Evolutionary conservation across 805 yeast genomes (phyloP), one percentile per base, ranked within the genome.

Genomic region (Ogataea salicorniae): DNA sequence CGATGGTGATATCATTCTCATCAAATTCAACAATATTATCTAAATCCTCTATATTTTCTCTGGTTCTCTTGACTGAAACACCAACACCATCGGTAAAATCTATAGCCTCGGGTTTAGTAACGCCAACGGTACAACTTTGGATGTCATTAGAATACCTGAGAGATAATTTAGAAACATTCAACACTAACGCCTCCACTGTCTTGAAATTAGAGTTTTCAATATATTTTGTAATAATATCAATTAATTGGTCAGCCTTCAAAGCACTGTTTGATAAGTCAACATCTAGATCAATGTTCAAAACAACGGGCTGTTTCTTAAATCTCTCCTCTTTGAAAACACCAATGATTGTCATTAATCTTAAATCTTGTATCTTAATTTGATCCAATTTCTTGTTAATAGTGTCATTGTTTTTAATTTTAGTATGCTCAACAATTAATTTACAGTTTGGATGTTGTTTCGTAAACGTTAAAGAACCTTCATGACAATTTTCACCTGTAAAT

Each of bases 241-340:
- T 75, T 14, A 77, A 56, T 3, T 58, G 49, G 45, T 69, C 68
- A 38, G 78, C 70, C 33, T 72, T 63, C 41, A 74, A 11, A 69
- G 18, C 61, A 45, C 16, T 58, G 36, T 13, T 5, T 48, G 49
- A 11, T 34, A 26, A 34, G 43, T 56, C 59, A 18, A 73, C 52
- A 2, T 59, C 59, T 54, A 81, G 65, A 44, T 75, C 76, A 26
- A 89, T 65, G 55, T 85, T 85, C 29, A 86, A 53, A 2, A 73
- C 66, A 7, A 94, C 87, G 41, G 81, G 81, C 67, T 94, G 99
- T 55, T 78, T 81, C 58, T 84, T 83, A 20, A 83, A 65, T 49
- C 99, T 73, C 63, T 94, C 99, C 67, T 90, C 87, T 1, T 90
- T 84, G 69, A 90, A 92, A 7, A 94, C 94, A 5, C 99, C 99